Evolutionary conservation across 495 filamentous ascomycete species (phyloP), one percentile per base, ranked within the genome.

Genomic region (Aspergillus sparsus): DNA sequence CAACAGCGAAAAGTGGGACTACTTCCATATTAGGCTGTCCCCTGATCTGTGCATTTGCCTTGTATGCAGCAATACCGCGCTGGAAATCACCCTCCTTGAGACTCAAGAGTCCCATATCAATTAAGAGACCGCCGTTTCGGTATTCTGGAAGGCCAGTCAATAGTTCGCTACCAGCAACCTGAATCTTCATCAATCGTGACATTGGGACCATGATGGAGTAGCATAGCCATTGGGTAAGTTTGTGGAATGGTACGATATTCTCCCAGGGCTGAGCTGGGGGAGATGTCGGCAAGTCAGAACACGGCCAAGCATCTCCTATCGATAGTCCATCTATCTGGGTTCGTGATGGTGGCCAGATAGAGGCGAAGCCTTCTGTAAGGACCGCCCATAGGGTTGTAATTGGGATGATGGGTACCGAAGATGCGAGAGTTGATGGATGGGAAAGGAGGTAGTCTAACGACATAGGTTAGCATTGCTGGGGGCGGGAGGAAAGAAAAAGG

Each of bases 261-360:
- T 98, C 93, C 95, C 94, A 98, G 0, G 87, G 82, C 34, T 87
- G 82, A 10, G 87, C 83, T 16, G 88, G 88, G 15, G 89, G 85
- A 3, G 84, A 86, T 21, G 73, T 74, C 1, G 93, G 92, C 82
- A 98, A 87, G 49, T 85, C 83, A 36, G 87, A 88, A 71, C 92
- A 97, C 0, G 86, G 88, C 94, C 94, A 98, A 32, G 95, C 94
- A 69, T 98, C 94, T 45, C 94, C 94, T 51, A 98, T 87, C 0
- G 92, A 86, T 34, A 93, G 80, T 6, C 91, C 91, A 68, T 96
- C 91, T 63, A 98, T 88, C 62, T 89, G 86, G 6, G 93, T 97
- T 44, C 95, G 83, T 0, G 92, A 92, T 0, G 87, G 72, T 0
- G 95, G 95, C 94, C 94, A 98, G 71, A 98, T 92, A 1, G 87